A percentile compares a stretch with the other conserved stretches of the same genome.
phyloP scores from a whole-genome alignment of 2,329 filamentous ascomycete species.

The Cordyceps tenuipes region DNA sequence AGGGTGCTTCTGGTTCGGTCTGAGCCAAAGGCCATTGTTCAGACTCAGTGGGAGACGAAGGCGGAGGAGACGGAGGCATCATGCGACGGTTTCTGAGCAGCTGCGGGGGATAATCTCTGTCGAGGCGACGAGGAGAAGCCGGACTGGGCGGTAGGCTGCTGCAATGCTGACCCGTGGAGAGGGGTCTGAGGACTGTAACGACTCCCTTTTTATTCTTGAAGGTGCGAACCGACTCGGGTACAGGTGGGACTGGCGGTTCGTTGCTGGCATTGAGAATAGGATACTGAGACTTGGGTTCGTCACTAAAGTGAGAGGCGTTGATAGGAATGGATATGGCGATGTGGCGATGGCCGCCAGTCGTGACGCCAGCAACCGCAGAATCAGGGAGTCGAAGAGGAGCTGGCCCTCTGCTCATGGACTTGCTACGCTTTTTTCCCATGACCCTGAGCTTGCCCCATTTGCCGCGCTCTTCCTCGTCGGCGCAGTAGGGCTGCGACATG shows the following conservation, averaged over 20 bases:
- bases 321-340: slow-evolving; percentile 54
- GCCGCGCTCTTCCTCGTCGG: slow-evolving; percentile 24
- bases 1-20: neutral
- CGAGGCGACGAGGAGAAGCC: slow-evolving; percentile 3
- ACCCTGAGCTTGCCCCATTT: slow-evolving; percentile 34
- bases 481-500: slow-evolving; percentile 36
- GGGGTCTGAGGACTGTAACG: slow-evolving; percentile 27
- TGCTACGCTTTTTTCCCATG: slow-evolving; percentile 29
- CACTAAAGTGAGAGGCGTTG: slow-evolving; percentile 37
- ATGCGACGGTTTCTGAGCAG: slow-evolving; percentile 6
- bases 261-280: slow-evolving; percentile 18
- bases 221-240: slow-evolving; percentile 20
- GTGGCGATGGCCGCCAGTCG: slow-evolving; percentile 44
- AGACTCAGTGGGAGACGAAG: neutral
- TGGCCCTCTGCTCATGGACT: slow-evolving; percentile 23
- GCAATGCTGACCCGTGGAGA: slow-evolving; percentile 20
- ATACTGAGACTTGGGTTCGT: slow-evolving; percentile 25
- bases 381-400: slow-evolving; percentile 40
- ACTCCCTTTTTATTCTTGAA: slow-evolving; percentile 28
- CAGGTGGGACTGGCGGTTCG: slow-evolving; percentile 11
- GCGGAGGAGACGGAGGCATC: slow-evolving; percentile 1
- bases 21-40: slow-evolving; percentile 2
- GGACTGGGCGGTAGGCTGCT: slow-evolving; percentile 10
- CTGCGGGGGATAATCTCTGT: slow-evolving; percentile 6
- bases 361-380: slow-evolving; percentile 46